Evolutionary conservation across 495 filamentous ascomycete genomes (phyloP).

Genomic region (Poronia punctata): DNA sequence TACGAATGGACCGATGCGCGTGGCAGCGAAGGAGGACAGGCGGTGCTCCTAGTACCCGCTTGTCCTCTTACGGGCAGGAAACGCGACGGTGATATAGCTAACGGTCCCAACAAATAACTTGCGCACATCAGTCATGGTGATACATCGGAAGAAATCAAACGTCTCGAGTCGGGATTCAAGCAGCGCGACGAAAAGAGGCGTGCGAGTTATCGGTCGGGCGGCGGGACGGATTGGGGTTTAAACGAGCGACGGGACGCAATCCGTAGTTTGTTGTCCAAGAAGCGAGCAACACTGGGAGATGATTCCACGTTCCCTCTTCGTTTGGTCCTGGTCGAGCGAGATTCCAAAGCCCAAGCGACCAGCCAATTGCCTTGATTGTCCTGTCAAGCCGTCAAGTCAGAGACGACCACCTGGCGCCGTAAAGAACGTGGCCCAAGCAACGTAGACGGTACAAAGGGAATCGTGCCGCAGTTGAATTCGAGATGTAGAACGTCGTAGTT

Average conservation of each 20-base stretch:
- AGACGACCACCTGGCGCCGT: background rate
- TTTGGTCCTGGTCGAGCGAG: background rate
- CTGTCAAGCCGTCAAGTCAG: background rate
- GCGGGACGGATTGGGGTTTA: constrained; percentile 1
- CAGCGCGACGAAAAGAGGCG: background rate
- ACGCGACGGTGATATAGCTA: constrained; percentile 21
- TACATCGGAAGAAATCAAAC: constrained; percentile 21
- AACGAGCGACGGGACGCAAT: constrained; percentile 15
- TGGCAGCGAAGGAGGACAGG: constrained; percentile 17
- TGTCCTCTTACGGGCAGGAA: constrained; percentile 31
- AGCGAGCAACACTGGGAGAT: constrained; percentile 16
- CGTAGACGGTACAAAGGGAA: background rate
- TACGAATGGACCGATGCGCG: constrained; percentile 13
- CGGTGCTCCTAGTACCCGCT: constrained; percentile 19
- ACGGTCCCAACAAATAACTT: constrained; percentile 24
- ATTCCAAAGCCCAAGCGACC: background rate
- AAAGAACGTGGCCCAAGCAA: background rate
- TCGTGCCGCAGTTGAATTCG: too few species aligned
- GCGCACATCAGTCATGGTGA: constrained; percentile 43
- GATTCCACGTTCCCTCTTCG: background rate
- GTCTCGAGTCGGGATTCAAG: constrained; percentile 4
- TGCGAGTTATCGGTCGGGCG: constrained; percentile 5
- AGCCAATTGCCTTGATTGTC: constrained; percentile 1
- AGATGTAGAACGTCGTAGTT: too few species aligned
- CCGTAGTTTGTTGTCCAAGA: constrained; percentile 11